Percentiles rank a stretch among this genome's conserved stretches.
phyloP scores from a whole-genome alignment of 345 rosid species.

The Syzygium aqueum region DNA sequence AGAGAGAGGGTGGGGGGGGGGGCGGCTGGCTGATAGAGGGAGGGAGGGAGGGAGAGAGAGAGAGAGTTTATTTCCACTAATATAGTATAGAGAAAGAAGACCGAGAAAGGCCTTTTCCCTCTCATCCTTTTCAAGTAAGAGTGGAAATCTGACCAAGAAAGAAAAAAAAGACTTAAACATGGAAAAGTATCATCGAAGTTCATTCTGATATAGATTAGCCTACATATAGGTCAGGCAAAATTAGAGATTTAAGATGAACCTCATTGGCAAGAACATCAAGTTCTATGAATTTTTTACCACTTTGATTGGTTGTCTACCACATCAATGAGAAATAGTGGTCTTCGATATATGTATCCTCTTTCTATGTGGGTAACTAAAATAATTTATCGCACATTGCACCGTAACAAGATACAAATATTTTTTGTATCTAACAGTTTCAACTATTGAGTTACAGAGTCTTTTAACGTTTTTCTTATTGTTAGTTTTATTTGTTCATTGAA shows the following conservation, averaged over 20 bases:
- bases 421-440: neutral
- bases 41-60: neutral
- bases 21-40: too few relatives aligned
- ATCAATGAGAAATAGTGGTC: neutral
- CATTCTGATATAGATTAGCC: neutral
- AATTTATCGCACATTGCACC: neutral
- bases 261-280: neutral
- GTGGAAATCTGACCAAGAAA: neutral
- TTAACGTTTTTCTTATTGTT: neutral
- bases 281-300: neutral
- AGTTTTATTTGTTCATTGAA: neutral
- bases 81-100: conserved; percentile 11
- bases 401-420: neutral
- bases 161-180: neutral
- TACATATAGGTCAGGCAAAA: neutral
- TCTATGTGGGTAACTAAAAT: neutral
- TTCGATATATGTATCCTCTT: neutral
- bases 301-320: neutral
- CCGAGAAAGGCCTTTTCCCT: neutral
- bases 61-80: neutral
- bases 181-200: neutral
- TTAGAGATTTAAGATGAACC: neutral
- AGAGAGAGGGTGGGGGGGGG: neutral
- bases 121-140: neutral
- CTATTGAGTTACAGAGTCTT: neutral